Conservation (phyloP, 2,329 filamentous ascomycete genomes). For the Sclerotinia borealis region DNA sequence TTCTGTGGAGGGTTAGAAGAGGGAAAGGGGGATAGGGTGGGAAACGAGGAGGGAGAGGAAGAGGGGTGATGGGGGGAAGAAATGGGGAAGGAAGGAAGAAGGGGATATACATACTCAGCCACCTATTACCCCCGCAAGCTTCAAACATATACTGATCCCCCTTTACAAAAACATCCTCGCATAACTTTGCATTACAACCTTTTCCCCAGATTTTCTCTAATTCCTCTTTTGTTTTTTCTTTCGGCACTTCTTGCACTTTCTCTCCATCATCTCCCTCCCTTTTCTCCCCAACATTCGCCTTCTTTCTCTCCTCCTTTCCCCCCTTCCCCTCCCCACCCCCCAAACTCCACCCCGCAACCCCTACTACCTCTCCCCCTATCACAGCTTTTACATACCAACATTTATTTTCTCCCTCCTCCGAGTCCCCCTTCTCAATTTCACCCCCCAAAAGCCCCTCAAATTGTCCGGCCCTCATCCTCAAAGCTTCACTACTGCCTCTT, state of each 20-base stretch:
- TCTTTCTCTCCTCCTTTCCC: background rate
- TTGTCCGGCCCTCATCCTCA: background rate
- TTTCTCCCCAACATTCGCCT: slow-evolving; percentile 9
- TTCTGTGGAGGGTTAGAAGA: slow-evolving; percentile 17
- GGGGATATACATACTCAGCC: slow-evolving; percentile 22
- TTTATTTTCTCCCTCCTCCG: background rate
- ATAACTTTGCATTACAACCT: slow-evolving; percentile 24
- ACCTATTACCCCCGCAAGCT: slow-evolving; percentile 17
- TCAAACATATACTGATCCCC: slow-evolving; percentile 23
- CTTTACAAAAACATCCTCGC: slow-evolving; percentile 22
- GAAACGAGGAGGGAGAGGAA: background rate
- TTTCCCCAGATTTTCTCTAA: slow-evolving; percentile 15
- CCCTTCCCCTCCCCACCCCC: background rate
- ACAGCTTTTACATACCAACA: slow-evolving; percentile 19
- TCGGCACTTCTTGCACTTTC: background rate
- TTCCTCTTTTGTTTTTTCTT: background rate
- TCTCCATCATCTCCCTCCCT: background rate
- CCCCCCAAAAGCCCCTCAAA: background rate
- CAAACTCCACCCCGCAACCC: slow-evolving; percentile 20
- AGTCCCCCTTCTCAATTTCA: background rate
- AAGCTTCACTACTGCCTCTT: background rate
- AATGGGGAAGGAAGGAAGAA: background rate
- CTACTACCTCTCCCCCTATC: slow-evolving; percentile 14
- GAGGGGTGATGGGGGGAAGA: background rate
- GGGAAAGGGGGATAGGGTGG: background rate